Conservation (phyloP, 805 yeast genomes). For the Ogataea zsoltii region DNA sequence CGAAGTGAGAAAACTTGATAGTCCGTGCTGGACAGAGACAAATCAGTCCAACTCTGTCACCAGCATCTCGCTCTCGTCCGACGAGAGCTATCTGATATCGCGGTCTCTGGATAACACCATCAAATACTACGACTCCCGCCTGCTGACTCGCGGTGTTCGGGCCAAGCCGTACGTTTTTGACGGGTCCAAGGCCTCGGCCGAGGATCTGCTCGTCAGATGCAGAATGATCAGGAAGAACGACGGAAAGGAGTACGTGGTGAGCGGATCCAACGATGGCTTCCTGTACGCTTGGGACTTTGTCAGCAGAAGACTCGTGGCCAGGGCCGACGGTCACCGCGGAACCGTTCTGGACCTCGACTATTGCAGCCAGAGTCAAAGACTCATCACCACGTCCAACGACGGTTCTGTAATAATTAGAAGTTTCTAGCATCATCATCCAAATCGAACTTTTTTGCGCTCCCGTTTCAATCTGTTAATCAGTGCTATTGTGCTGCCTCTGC, state of each 20-base stretch:
- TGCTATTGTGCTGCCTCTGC: slow-evolving; percentile 1
- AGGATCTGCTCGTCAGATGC: slow-evolving; percentile 52
- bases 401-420: slow-evolving; percentile 53
- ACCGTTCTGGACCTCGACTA: slow-evolving; percentile 61
- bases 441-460: slow-evolving; percentile 22
- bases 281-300: slow-evolving; percentile 62
- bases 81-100: slow-evolving; percentile 45
- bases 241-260: slow-evolving; percentile 37
- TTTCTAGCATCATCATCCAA: slow-evolving; percentile 14
- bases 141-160: slow-evolving; percentile 38
- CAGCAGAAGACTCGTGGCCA: slow-evolving; percentile 46
- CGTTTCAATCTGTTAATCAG: slow-evolving; percentile 20
- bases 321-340: slow-evolving; percentile 62
- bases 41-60: slow-evolving; percentile 55
- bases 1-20: slow-evolving; percentile 50
- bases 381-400: slow-evolving; percentile 56
- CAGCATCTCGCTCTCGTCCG: slow-evolving; percentile 46
- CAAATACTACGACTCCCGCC: slow-evolving; percentile 54
- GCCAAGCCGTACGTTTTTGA: slow-evolving; percentile 49
- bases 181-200: slow-evolving; percentile 58
- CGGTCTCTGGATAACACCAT: slow-evolving; percentile 59
- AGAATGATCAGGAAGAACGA: slow-evolving; percentile 42
- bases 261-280: slow-evolving; percentile 66
- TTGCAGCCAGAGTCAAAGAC: slow-evolving; percentile 29
- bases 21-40: slow-evolving; percentile 47